Evolutionary conservation across 225 moss, liverwort and hornwort genomes (phyloP), one percentile per base, ranked within the genome.

Genomic region (Ulota crispa): DNA sequence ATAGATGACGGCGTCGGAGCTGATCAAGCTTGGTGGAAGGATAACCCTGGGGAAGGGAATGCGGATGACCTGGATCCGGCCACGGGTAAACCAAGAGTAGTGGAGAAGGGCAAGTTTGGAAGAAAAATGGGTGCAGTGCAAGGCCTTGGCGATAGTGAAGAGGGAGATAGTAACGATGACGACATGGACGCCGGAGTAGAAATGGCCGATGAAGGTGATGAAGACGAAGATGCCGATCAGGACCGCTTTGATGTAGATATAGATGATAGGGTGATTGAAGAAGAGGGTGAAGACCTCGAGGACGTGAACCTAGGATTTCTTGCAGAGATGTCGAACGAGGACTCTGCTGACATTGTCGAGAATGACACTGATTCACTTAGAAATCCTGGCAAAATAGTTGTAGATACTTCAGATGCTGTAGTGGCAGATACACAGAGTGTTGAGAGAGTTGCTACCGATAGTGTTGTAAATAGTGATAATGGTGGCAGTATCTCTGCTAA

Each of bases 231-330:
- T 68, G 80, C 68, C 28, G 93, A 90, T 64, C 80, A 83, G 78
- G 84, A 85, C 63, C 82, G 80, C 45, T 91, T 88, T 26, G 88
- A 91, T 73, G 55, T 88, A 47, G 91, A 91, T 64, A 21, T 86
- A 55, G 91, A 91, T 65, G 95, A 95, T 63, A 87, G 90, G 79
- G 88, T 92, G 62, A 76, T 91, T 69, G 94, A 97, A 79, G 86
- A 87, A 80, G 94, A 98, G 76, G 71, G 90, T 53, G 94, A 97
- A 83, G 94, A 95, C 6, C 80, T 87, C 36, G 94, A 93, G 50
- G 93, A 94, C 67, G 72, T 90, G 62, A 92, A 92, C 56, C 81
- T 84, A 76, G 94, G 88, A 34, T 84, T 88, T 30, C 83, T 86
- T 24, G 89, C 82, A 75, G 92, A 89, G 74, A 87, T 87, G 89